Percentiles rank a stretch among this genome's conserved stretches.
phyloP scores from a whole-genome alignment of 2,329 filamentous ascomycete species.

The Didymella lethalis region DNA sequence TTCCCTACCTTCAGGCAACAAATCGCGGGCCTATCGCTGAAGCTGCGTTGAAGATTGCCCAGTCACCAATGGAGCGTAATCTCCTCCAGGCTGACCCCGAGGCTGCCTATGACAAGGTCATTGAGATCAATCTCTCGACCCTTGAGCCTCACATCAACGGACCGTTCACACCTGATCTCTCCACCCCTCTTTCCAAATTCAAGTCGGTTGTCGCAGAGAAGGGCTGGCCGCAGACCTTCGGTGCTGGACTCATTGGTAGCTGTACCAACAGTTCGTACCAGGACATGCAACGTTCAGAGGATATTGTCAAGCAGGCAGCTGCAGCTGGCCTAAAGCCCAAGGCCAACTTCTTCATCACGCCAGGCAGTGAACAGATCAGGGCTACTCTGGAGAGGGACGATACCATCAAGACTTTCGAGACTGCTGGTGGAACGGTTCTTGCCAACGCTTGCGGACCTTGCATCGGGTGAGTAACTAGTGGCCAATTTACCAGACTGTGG shows the following conservation, averaged over 20 bases:
- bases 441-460: conserved; percentile 96
- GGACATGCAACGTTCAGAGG: conserved; percentile 96
- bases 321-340: conserved; percentile 89
- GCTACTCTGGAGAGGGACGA: conserved; percentile 91
- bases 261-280: conserved; percentile 99
- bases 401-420: conserved; percentile 83
- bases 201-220: conserved; percentile 83
- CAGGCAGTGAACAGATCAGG: conserved; percentile 94
- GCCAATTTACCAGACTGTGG: too few species aligned
- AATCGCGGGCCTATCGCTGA: conserved; percentile 75
- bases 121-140: conserved; percentile 87
- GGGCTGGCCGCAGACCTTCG: conserved; percentile 89
- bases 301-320: conserved; percentile 88
- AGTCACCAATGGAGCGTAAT: conserved; percentile 65
- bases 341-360: conserved; percentile 93
- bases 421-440: conserved; percentile 86
- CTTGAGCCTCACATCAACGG: conserved; percentile 98
- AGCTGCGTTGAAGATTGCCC: conserved; percentile 69
- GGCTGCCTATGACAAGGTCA: conserved; percentile 87
- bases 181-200: conserved; percentile 90
- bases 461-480: conserved; percentile 57
- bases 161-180: conserved; percentile 94
- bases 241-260: conserved; percentile 92
- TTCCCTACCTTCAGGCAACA: conserved; percentile 86
- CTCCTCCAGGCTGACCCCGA: conserved; percentile 79